Conservation (phyloP, 208 protist genomes). For the Acanthamoeba rhysodes region DNA sequence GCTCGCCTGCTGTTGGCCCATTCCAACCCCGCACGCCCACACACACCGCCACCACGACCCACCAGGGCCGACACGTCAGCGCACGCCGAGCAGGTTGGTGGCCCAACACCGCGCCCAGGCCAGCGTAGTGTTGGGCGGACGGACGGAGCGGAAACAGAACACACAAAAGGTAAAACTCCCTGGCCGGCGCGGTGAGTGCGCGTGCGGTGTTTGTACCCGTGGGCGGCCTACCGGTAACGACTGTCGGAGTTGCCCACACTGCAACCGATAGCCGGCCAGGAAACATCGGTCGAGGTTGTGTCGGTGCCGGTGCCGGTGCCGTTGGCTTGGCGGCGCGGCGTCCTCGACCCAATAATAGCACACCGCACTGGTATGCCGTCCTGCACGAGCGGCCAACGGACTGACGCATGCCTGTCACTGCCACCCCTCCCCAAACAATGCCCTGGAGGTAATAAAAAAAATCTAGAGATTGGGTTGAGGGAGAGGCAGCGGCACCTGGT, state of each 20-base stretch:
- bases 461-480: too few species aligned
- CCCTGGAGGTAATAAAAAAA: too few species aligned
- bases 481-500: too few species aligned
- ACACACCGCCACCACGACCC: neutral
- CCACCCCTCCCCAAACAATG: too few species aligned
- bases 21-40: neutral
- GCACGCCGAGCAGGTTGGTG: neutral
- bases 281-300: neutral
- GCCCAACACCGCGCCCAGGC: neutral
- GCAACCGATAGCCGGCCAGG: neutral
- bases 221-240: too few species aligned
- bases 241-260: neutral
- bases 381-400: too few species aligned
- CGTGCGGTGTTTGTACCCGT: neutral
- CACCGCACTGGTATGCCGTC: too few species aligned
- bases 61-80: neutral
- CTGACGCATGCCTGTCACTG: too few species aligned
- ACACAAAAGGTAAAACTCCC: neutral
- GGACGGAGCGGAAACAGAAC: neutral
- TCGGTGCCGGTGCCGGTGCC: too few species aligned
- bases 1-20: constrained; percentile 20
- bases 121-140: neutral
- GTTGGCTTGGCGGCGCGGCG: too few species aligned
- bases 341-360: too few species aligned
- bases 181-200: neutral